Percentiles rank a stretch among this genome's conserved stretches.
Evolutionary conservation across 257 asterid species (phyloP).

Genomic region (Lithospermum erythrorhizon): DNA sequence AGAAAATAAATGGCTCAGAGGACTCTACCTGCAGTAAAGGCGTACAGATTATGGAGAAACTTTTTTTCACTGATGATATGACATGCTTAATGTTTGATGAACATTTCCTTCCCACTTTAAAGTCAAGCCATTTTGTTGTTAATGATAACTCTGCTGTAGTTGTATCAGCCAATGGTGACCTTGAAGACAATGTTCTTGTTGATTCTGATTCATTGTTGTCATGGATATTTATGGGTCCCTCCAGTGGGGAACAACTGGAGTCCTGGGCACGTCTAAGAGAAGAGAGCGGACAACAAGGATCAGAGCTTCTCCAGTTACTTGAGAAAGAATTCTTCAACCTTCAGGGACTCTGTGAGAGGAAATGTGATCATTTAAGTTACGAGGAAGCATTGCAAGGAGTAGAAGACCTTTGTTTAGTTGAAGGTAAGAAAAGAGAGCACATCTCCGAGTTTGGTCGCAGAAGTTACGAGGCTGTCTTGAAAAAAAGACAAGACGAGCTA

Average conservation of each 20-base stretch:
- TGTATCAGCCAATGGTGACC: conserved; percentile 26
- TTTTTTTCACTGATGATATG: conserved; percentile 51
- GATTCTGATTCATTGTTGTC: conserved; percentile 77
- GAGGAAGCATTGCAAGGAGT: conserved; percentile 84
- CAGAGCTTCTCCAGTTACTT: conserved; percentile 60
- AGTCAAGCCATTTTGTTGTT: conserved; percentile 23
- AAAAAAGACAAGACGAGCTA: conserved; percentile 68
- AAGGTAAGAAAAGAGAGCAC: conserved; percentile 72
- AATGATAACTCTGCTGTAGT: conserved; percentile 20
- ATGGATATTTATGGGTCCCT: conserved; percentile 71
- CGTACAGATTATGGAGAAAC: conserved; percentile 49
- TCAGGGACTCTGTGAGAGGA: conserved; percentile 81
- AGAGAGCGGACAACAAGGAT: conserved; percentile 63
- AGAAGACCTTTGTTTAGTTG: conserved; percentile 80
- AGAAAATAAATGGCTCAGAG: conserved; percentile 36
- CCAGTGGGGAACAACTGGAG: conserved; percentile 60
- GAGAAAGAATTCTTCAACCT: conserved; percentile 79
- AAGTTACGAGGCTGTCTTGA: conserved; percentile 68
- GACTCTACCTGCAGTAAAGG: conserved; percentile 30
- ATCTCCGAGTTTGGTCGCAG: conserved; percentile 30
- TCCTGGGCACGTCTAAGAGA: conserved; percentile 59
- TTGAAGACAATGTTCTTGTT: conserved; percentile 35
- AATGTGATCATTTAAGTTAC: conserved; percentile 67
- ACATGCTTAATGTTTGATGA: conserved; percentile 61
- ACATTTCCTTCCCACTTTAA: conserved; percentile 34